Evolutionary conservation across 495 filamentous ascomycete genomes (phyloP).

Genomic region (Astrothelium macrocarpum): DNA sequence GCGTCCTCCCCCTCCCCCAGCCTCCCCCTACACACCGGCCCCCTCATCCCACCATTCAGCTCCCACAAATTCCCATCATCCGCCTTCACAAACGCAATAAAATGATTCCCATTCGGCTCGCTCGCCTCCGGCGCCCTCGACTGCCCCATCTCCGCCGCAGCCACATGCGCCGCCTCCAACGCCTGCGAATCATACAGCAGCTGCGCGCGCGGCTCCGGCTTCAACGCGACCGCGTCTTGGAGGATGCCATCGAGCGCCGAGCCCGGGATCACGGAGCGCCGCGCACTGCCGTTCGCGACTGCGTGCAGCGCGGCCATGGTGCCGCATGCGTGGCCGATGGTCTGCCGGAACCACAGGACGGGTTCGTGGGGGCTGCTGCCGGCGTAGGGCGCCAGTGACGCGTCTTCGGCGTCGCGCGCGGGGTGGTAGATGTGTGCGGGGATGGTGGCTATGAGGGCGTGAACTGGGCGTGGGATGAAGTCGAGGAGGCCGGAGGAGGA

Average conservation of each 20-base stretch:
- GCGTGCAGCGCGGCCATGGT: slow-evolving; percentile 74
- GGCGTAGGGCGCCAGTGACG: slow-evolving; percentile 37
- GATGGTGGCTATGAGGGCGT: slow-evolving; percentile 77
- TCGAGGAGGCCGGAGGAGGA: slow-evolving; percentile 36
- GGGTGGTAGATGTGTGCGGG: slow-evolving; percentile 65
- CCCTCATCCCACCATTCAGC: slow-evolving; percentile 69
- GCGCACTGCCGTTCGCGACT: slow-evolving; percentile 51
- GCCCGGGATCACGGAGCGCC: slow-evolving; percentile 34
- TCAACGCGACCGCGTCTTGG: slow-evolving; percentile 40
- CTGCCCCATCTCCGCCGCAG: slow-evolving; percentile 62
- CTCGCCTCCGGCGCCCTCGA: slow-evolving; percentile 53
- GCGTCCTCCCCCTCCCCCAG: slow-evolving; percentile 54
- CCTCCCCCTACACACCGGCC: slow-evolving; percentile 51
- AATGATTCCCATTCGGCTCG: slow-evolving; percentile 43
- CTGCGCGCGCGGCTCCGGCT: slow-evolving; percentile 50
- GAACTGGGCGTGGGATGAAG: slow-evolving; percentile 73
- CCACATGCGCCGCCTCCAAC: slow-evolving; percentile 62
- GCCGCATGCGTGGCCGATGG: slow-evolving; percentile 80
- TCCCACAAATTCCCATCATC: slow-evolving; percentile 68
- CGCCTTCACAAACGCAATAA: slow-evolving; percentile 75
- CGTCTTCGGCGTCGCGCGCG: slow-evolving; percentile 55
- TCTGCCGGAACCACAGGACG: slow-evolving; percentile 85
- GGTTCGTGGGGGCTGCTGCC: slow-evolving; percentile 46
- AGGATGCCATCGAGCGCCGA: slow-evolving; percentile 42
- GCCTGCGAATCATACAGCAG: slow-evolving; percentile 62